Percentiles rank a stretch among this genome's conserved stretches.
Evolutionary conservation across 140 eudicot species (phyloP).

Genomic region (Stevia rebaudiana): DNA sequence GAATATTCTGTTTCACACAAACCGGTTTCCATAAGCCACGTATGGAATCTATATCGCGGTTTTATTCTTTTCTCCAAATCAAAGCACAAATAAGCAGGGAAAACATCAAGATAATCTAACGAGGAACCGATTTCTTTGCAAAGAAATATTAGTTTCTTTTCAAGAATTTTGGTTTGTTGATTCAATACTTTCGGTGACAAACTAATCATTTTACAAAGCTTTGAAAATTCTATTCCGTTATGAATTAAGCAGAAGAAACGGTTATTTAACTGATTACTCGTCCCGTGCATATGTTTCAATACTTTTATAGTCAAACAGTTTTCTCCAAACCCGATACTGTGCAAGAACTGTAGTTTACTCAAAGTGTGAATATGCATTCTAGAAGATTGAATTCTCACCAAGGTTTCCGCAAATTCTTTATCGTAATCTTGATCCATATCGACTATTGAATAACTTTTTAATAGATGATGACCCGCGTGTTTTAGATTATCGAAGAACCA

Average conservation of each 20-base stretch:
- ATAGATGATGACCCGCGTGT: constrained; percentile 38
- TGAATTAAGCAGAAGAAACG: constrained; percentile 51
- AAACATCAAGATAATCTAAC: constrained; percentile 41
- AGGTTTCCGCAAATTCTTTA: constrained; percentile 33
- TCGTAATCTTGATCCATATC: constrained; percentile 36
- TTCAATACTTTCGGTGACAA: constrained; percentile 53
- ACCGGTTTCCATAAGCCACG: constrained; percentile 54
- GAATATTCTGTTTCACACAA: constrained; percentile 44
- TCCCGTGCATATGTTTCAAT: constrained; percentile 35
- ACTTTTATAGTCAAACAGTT: constrained; percentile 39
- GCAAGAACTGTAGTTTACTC: constrained; percentile 50
- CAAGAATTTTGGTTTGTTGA: constrained; percentile 40
- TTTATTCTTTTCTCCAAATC: constrained; percentile 63
- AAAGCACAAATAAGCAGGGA: constrained; percentile 59
- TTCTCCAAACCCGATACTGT: constrained; percentile 66
- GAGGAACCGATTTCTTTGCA: constrained; percentile 49
- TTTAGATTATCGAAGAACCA: constrained; percentile 60
- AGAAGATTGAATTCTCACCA: constrained; percentile 30
- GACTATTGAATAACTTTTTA: constrained; percentile 30
- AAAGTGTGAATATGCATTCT: constrained; percentile 29
- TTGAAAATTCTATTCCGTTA: constrained; percentile 52
- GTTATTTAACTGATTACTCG: constrained; percentile 31
- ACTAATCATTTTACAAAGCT: constrained; percentile 52
- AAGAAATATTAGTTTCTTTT: constrained; percentile 42
- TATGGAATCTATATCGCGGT: constrained; percentile 64